These are phyloP conservation scores for Protoeuglena noctilucae DNA, from an alignment of 139 green algal genomes.

Conservation along the genomic window DNA sequence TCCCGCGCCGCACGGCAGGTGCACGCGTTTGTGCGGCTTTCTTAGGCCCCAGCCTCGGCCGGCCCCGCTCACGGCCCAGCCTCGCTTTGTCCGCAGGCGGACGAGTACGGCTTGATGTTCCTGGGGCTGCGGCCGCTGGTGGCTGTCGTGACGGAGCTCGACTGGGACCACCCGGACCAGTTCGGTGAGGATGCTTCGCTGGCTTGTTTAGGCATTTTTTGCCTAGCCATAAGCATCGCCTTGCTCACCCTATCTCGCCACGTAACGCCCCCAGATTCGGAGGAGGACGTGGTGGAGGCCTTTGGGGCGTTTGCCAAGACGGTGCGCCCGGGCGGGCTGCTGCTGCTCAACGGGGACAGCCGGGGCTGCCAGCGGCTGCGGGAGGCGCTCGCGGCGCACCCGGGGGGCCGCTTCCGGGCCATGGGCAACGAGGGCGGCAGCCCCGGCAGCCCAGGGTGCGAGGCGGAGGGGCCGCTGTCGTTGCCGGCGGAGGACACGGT, in stretches of 20 bases:
- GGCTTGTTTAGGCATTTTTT: background rate
- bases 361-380: too few species aligned
- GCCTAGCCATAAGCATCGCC: background rate
- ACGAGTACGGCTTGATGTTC: conserved; percentile 10
- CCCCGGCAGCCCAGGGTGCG: too few species aligned
- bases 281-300: background rate
- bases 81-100: conserved; percentile 5
- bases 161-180: conserved; percentile 6
- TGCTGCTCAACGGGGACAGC: background rate
- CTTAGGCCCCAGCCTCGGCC: background rate
- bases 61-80: background rate
- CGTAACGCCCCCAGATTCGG: background rate
- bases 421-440: too few species aligned
- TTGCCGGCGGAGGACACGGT: background rate
- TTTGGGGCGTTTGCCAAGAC: background rate
- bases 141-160: conserved; percentile 7
- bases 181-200: background rate
- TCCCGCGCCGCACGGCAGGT: background rate
- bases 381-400: too few species aligned
- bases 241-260: background rate
- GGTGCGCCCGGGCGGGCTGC: background rate
- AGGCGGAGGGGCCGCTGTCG: too few species aligned
- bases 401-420: too few species aligned
- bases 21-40: background rate
- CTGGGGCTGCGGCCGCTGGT: background rate